Conservation (phyloP, 257 asterid genomes). For the Ophiorrhiza pumila region DNA sequence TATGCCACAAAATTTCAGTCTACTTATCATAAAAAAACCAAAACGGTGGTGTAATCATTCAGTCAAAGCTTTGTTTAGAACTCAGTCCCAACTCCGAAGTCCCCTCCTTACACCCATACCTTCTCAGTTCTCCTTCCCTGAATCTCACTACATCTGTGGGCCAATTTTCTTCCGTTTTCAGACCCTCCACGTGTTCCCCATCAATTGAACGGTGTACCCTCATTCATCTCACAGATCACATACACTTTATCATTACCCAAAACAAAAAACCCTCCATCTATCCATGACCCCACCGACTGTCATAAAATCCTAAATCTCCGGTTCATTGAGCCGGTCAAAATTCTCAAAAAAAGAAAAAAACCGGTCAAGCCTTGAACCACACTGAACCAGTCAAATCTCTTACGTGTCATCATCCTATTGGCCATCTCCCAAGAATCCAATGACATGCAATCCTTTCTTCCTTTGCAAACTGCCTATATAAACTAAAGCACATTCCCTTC, state of each 20-base stretch:
- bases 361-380: constrained; percentile 32
- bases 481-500: constrained; percentile 11
- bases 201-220: constrained; percentile 35
- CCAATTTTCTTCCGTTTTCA: constrained; percentile 28
- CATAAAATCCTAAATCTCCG: constrained; percentile 4
- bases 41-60: not conserved
- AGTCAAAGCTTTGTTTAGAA: no score
- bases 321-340: constrained; percentile 39
- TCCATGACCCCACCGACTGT: constrained; percentile 24
- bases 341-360: not conserved
- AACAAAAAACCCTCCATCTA: not conserved
- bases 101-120: no score
- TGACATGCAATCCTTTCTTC: constrained; percentile 19
- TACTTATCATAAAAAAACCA: no score
- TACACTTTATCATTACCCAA: not conserved
- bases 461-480: constrained; percentile 7
- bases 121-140: no score
- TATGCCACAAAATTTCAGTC: no score
- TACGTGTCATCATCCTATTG: constrained; percentile 33
- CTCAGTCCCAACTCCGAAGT: not conserved
- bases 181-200: constrained; percentile 46
- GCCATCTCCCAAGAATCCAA: constrained; percentile 50
- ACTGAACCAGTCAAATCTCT: constrained; percentile 23
- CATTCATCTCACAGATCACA: constrained; percentile 10
- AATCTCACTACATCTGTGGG: constrained; percentile 13